Base-by-base conservation (phyloP, 768 basidiomycete species). In the Sistotremastrum niveocremeum region DNA sequence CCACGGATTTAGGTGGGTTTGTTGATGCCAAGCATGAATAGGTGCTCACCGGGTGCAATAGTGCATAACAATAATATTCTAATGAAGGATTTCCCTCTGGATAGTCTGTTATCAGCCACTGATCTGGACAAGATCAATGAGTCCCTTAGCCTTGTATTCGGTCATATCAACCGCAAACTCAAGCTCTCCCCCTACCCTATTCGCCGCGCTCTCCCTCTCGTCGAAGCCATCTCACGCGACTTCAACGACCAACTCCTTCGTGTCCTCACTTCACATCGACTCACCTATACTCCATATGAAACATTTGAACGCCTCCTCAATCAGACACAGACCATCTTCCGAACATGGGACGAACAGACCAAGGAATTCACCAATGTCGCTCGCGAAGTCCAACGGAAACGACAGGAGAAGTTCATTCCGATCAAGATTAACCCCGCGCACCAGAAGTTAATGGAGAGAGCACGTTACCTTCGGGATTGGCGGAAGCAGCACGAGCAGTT, bases 61-160 rank as follows among this genome's bases (percentile, higher is more conserved):
- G 94, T 97, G 7, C 90, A 93, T 70, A 97, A 95, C 62, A 94
- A 97, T 69, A 98, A 99, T 57, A 82, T 87, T 51, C 72, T 98
- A 47, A 98, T 99, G 95, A 95, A 94, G 65, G 95, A 99, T 58
- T 98, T 98, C 56, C 95, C 95, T 0, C 71, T 99, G 31, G 95
- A 99, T 60, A 94, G 97, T 58, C 78, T 98, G 12, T 74, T 99
- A 30, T 89, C 93, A 6, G 90, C 95, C 1, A 95, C 95, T 2
- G 95, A 98, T 61, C 76, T 98, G 2, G 84, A 86, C 60, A 95
- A 93, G 67, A 82, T 98, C 35, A 84, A 94, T 58, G 90, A 95
- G 62, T 80, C 87, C 4, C 69, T 97, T 8, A 64, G 74, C 1
- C 73, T 84, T 48, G 94, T 98, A 59, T 97, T 98, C 57, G 75